Evolutionary conservation across 768 basidiomycete genomes (phyloP).

Genomic region (Mycena latifolia): DNA sequence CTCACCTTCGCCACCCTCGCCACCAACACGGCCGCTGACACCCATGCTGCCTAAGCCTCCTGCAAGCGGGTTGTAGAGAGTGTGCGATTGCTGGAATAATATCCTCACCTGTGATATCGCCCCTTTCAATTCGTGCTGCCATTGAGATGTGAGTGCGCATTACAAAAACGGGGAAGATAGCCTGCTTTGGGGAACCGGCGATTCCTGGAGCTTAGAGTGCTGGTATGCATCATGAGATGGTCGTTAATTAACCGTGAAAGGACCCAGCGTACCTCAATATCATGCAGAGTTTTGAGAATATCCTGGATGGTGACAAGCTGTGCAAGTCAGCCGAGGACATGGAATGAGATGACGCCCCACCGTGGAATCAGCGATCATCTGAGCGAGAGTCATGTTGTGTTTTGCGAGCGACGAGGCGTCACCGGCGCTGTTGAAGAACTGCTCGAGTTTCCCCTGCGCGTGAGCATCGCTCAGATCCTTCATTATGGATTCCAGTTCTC

Average conservation of each 20-base stretch:
- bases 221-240: background rate
- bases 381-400: constrained; percentile 11
- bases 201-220: too few relatives aligned
- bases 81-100: background rate
- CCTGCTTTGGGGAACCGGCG: too few relatives aligned
- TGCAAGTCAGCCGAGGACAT: background rate
- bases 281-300: too few relatives aligned
- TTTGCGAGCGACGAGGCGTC: background rate
- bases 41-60: background rate
- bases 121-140: too few relatives aligned
- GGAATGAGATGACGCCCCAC: background rate
- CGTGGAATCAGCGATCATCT: constrained; percentile 7
- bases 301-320: background rate
- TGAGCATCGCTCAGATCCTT: background rate
- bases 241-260: background rate
- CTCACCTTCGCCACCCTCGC: background rate
- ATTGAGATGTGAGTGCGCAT: too few relatives aligned
- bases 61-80: background rate
- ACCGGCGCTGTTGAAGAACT: constrained; percentile 13
- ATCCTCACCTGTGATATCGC: background rate
- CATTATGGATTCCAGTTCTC: constrained; percentile 15
- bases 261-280: too few relatives aligned
- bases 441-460: background rate
- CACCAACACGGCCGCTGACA: background rate
- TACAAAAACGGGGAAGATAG: too few relatives aligned